Evolutionary conservation across 257 asterid species (phyloP).

Genomic region (Solanum commersonii): DNA sequence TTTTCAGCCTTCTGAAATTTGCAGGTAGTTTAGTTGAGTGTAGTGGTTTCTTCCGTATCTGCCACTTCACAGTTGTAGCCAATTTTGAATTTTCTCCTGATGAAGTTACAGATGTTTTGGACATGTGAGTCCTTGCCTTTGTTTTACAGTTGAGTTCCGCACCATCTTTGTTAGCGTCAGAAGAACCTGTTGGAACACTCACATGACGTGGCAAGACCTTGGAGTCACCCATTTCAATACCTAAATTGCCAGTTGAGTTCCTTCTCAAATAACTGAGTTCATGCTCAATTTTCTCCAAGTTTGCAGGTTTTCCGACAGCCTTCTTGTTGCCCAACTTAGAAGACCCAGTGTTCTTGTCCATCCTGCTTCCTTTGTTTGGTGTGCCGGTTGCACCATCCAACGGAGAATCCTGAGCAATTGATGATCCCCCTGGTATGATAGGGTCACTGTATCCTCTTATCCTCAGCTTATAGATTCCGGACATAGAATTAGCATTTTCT

Average conservation of each 20-base stretch:
- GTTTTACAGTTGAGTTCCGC: background rate
- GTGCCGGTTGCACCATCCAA: background rate
- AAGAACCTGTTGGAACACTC: conserved; percentile 15
- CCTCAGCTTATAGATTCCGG: background rate
- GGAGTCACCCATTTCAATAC: background rate
- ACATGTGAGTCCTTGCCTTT: background rate
- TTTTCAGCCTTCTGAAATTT: background rate
- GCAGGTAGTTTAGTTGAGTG: background rate
- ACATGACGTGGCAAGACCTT: conserved; percentile 11
- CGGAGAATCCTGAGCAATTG: background rate
- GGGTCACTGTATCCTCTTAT: background rate
- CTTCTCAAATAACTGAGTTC: background rate
- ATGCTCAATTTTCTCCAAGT: background rate
- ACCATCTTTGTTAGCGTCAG: conserved; percentile 6
- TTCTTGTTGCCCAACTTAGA: background rate
- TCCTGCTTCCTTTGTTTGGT: background rate
- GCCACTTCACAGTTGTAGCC: background rate
- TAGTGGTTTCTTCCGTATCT: background rate
- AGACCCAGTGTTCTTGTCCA: background rate
- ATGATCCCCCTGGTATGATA: background rate
- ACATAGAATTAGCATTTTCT: background rate
- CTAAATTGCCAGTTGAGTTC: conserved; percentile 9
- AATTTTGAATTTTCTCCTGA: background rate
- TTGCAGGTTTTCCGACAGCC: background rate
- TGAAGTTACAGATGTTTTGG: background rate